phyloP scores from a whole-genome alignment of 1,284 basidiomycete species.

The Hemileia vastatrix region DNA sequence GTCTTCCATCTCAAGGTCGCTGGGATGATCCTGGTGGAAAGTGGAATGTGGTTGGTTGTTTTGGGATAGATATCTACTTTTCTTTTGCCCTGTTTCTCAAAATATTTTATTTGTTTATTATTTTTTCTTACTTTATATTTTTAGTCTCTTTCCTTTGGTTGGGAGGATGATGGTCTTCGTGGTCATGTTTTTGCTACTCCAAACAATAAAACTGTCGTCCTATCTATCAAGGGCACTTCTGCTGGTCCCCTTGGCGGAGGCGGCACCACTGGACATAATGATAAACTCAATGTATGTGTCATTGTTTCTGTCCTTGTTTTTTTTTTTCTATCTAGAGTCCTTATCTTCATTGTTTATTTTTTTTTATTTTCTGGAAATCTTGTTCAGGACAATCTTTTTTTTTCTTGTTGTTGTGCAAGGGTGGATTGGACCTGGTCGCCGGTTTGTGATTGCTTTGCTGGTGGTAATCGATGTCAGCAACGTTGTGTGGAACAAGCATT shows the following conservation, averaged over 20 bases:
- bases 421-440: slow-evolving; percentile 91
- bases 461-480: slow-evolving; percentile 62
- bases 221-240: slow-evolving; percentile 91
- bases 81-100: slow-evolving; percentile 10
- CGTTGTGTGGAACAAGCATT: slow-evolving; percentile 71
- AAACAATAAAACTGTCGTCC: slow-evolving; percentile 73
- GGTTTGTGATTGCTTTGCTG: slow-evolving; percentile 82
- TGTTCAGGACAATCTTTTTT: slow-evolving; percentile 72
- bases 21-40: slow-evolving; percentile 67
- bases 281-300: slow-evolving; percentile 65
- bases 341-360: neutral
- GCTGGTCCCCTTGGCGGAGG: slow-evolving; percentile 63
- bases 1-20: slow-evolving; percentile 45
- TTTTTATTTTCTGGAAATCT: slow-evolving; percentile 1
- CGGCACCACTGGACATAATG: slow-evolving; percentile 76
- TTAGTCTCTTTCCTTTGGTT: slow-evolving; percentile 77
- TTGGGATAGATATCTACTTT: slow-evolving; percentile 8
- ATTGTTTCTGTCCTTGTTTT: neutral
- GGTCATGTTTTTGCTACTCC: slow-evolving; percentile 60
- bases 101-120: neutral
- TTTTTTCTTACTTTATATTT: slow-evolving; percentile 7
- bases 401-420: slow-evolving; percentile 93
- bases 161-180: slow-evolving; percentile 79
- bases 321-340: neutral
- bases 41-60: slow-evolving; percentile 58